Base-by-base conservation (phyloP, 345 rosid species). In the Eucalyptus regnans region DNA sequence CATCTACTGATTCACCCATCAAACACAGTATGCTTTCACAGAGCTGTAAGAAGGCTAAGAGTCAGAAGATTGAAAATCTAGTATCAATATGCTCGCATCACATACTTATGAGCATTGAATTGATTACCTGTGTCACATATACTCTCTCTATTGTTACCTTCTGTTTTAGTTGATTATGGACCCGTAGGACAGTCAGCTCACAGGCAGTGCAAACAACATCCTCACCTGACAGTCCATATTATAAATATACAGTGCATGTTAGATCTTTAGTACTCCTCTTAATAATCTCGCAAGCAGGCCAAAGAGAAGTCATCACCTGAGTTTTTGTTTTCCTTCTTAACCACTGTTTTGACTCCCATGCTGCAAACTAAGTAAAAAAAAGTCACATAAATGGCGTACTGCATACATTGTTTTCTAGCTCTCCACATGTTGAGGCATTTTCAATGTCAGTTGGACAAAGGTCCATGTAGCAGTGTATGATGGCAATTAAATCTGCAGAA, bases 11-110 rank as follows among this genome's bases (percentile, higher is more conserved):
- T 86, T 95, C 95, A 29, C 95, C 96, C 90, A 89, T 91, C 3
- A 96, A 98, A 91, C 91, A 94, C 9, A 95, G 97, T 51, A 96
- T 87, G 92, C 93, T 96, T 87, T 96, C 94, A 23, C 96, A 96
- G 15, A 96, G 91, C 95, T 95, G 93, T 88, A 33, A 48, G 87
- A 27, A 31, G 48, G 83, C 56, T 15, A 64, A 41, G 29, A 4
- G 14, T 76, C 48, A 20, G 83, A 41, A 5, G 48, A 41, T 37
- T 25, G 27, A 41, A 76, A 11, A 11, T 76, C 16, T 18, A 41
- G 48, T 22, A 76, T 76, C 83, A 10, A 41, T 20, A 41, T 20
- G 15, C 13, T 20, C 1, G 48, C 48, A 20, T 22, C 8, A 14
- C 52, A 29, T 52, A 33, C 17, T 4, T 17, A 22, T 17, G 49